Base-by-base conservation (phyloP, 1,284 basidiomycete genomes). In the Takashimella koratensis region DNA sequence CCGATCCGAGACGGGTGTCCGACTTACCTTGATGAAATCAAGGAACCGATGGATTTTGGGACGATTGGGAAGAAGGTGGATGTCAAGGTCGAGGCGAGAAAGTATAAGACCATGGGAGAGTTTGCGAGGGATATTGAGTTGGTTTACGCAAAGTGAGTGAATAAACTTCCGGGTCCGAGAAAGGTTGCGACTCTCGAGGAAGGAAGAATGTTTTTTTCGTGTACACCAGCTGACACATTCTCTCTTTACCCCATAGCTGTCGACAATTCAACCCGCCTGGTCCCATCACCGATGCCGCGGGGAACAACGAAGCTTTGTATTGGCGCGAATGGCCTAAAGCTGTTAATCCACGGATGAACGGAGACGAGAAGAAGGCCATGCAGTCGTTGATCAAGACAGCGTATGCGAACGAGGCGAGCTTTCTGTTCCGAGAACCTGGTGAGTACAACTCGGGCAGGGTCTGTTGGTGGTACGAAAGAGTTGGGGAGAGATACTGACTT, bases 21-120 rank as follows among this genome's bases (percentile, higher is more conserved):
- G 41, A 91, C 90, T 86, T 98, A 98, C 73, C 85, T 88, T 54
- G 85, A 96, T 10, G 96, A 98, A 77, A 97, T 99, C 70, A 79
- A 84, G 60, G 77, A 87, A 59, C 96, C 96, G 5, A 98, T 98
- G 92, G 94, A 98, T 76, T 85, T 98, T 52, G 84, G 84, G 10
- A 96, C 94, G 10, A 90, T 98, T 68, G 74, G 76, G 30, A 79
- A 79, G 47, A 93, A 90, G 68, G 77, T 96, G 49, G 80, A 81
- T 40, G 74, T 80, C 51, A 82, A 81, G 46, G 8, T 16, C 8
- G 30, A 36, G 16, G 20, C 22, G 45, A 68, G 64, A 50, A 79
- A 81, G 66, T 97, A 96, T 73, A 66, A 77, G 19, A 85, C 82
- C 0, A 89, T 91, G 85, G 88, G 88, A 51, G 84, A 87, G 2